Percentiles rank a stretch among this genome's conserved stretches.
These are phyloP conservation scores for Eucalyptus grandis DNA, from an alignment of 345 rosid species.

Conservation along the genomic window DNA sequence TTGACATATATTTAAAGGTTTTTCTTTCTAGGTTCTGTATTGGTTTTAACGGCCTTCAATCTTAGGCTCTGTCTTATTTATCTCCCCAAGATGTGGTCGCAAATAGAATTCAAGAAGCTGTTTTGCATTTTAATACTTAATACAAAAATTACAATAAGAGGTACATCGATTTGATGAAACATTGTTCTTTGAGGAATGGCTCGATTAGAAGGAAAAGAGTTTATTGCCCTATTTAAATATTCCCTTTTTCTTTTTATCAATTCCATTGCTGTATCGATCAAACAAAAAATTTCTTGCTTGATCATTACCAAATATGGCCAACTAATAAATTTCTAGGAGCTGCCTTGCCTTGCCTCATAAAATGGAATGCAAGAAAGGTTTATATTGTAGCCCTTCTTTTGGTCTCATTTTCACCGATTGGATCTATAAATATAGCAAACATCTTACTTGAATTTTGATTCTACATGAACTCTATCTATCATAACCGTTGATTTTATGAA, in stretches of 20 bases:
- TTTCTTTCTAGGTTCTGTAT: not conserved
- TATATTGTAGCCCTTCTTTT: not conserved
- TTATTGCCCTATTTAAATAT: not conserved
- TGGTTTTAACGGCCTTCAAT: not conserved
- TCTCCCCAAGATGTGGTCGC: not conserved
- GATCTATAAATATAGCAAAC: not conserved
- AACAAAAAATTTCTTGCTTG: not conserved
- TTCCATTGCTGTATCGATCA: not conserved
- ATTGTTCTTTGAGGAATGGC: not conserved
- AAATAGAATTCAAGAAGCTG: not conserved
- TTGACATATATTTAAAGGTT: not conserved
- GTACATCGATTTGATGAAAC: not conserved
- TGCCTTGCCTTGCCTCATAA: not conserved
- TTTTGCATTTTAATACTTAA: not conserved
- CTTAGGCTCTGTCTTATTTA: not conserved
- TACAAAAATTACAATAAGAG: not conserved
- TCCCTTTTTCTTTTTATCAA: not conserved
- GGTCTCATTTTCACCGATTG: not conserved
- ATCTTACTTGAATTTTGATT: not conserved
- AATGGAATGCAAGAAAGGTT: not conserved
- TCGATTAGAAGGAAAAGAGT: not conserved
- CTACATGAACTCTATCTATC: rapidly evolving
- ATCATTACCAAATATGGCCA: not conserved
- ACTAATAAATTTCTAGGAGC: not conserved
- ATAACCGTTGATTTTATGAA: not conserved